Evolutionary conservation across 495 filamentous ascomycete species (phyloP).

Genomic region (Lepidopterella palustris): DNA sequence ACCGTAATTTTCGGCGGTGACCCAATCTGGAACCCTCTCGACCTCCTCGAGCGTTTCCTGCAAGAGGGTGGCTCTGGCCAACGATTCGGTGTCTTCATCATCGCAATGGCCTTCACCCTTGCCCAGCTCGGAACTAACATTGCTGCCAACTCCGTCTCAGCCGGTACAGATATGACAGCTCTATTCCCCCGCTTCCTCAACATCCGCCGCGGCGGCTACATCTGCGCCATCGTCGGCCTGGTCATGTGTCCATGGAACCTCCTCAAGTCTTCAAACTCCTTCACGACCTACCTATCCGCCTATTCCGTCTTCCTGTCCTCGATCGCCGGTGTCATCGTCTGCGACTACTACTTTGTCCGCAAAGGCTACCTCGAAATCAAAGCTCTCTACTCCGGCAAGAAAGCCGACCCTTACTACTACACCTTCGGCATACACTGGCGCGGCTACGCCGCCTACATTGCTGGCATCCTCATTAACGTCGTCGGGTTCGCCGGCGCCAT

Average conservation of each 20-base stretch:
- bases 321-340: constrained; percentile 84
- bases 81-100: constrained; percentile 85
- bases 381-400: constrained; percentile 69
- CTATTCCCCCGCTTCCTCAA: constrained; percentile 80
- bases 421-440: constrained; percentile 72
- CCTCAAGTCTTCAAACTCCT: constrained; percentile 70
- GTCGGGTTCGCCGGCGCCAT: constrained; percentile 86
- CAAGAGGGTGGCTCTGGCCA: constrained; percentile 64
- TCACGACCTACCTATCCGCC: constrained; percentile 89
- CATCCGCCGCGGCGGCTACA: constrained; percentile 84
- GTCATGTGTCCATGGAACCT: constrained; percentile 89
- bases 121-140: constrained; percentile 93
- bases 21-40: constrained; percentile 82
- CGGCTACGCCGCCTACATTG: constrained; percentile 75
- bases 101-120: constrained; percentile 71
- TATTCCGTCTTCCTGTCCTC: constrained; percentile 95
- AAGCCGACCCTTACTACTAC: constrained; percentile 64
- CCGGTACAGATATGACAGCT: constrained; percentile 87
- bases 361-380: constrained; percentile 73
- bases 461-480: constrained; percentile 85
- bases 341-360: constrained; percentile 86
- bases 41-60: constrained; percentile 68
- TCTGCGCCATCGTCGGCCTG: constrained; percentile 77
- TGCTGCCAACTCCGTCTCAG: constrained; percentile 79
- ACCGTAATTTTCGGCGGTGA: constrained; percentile 65